Conservation (phyloP, 768 basidiomycete genomes). For the Tricholomella constricta region DNA sequence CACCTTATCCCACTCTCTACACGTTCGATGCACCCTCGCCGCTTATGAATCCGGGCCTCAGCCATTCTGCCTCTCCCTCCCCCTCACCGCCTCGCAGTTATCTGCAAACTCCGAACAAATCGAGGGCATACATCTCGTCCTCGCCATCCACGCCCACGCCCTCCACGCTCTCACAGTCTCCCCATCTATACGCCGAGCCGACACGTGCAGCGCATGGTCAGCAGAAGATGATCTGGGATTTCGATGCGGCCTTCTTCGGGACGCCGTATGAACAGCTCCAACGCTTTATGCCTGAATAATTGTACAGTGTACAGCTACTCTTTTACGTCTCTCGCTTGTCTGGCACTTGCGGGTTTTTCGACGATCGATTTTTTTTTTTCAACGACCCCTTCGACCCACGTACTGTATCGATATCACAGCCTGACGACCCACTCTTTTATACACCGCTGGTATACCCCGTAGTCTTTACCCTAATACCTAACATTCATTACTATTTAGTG, state of each 20-base stretch:
- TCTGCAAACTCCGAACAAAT: not conserved
- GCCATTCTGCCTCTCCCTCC: slow-evolving; percentile 14
- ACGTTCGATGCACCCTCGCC: slow-evolving; percentile 13
- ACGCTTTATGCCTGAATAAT: slow-evolving; percentile 5
- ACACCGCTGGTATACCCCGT: not conserved
- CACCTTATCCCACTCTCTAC: slow-evolving; percentile 8
- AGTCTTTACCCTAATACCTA: not conserved
- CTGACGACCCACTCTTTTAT: not conserved
- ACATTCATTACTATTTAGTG: not conserved
- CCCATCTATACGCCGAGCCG: slow-evolving; percentile 1
- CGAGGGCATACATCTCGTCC: not conserved
- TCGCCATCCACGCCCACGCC: slow-evolving; percentile 7
- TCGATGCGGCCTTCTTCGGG: no score
- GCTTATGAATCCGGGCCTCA: slow-evolving; percentile 9
- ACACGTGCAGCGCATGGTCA: not conserved
- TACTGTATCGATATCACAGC: slow-evolving; percentile 14
- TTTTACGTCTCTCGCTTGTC: slow-evolving; percentile 2
- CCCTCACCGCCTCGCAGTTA: slow-evolving; percentile 4
- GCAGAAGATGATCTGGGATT: slow-evolving; percentile 10
- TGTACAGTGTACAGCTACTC: not conserved
- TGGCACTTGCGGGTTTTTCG: slow-evolving; percentile 4
- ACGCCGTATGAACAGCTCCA: no score
- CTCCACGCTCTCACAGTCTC: not conserved
- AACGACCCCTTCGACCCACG: not conserved
- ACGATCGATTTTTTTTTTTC: not conserved